Evolutionary conservation across 176 grass and related monocot species (phyloP), one percentile per base, ranked within the genome.

Genomic region (Hsuehochloa calcarea): DNA sequence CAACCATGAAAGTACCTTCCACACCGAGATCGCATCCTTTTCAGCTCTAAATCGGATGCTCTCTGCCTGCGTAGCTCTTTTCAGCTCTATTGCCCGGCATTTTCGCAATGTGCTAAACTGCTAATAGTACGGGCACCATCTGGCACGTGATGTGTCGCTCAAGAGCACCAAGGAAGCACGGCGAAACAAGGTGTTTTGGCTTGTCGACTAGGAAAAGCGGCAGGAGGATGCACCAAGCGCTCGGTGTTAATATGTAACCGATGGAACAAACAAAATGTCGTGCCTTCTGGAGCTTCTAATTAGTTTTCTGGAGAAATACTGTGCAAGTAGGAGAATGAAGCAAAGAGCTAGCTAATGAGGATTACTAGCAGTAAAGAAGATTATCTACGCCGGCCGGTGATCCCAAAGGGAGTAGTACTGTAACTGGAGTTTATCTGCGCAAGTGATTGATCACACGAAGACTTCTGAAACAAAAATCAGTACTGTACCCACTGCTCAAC

Each of bases 91-190:
- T 17, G 23, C 6, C 34, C 7, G 29, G 67, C 29, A 39, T 29
- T 55, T 55, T 29, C 15, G 60, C 72, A 13, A 3, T 59, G 63
- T 9, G 70, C 25, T 34, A 34, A 3, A 34, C 31, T 34, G 31
- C 31, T 58, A 17, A 37, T 85, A 8, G 20, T 14, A 8, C 4
- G 9, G 25, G 25, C 38, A 59, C 4, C 77, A 40, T 29, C 13
- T 77, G 52, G 29, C 72, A 77, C 72, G 52, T 88, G 86, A 70
- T 40, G 52, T 83, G 72, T 77, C 54, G 9, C 19, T 56, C 47
- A 3, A 50, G 39, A 75, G 72, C 22, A 70, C 71, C 37, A 5
- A 5, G 52, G 44, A 49, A 12, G 39, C 79, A 39, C 5, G 20
- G 40, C 27, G 12, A 20, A 63, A 46, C 5, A 38, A 37, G 70